Conservation (phyloP, 176 grass and related monocot species). For the Chloris gayana region DNA sequence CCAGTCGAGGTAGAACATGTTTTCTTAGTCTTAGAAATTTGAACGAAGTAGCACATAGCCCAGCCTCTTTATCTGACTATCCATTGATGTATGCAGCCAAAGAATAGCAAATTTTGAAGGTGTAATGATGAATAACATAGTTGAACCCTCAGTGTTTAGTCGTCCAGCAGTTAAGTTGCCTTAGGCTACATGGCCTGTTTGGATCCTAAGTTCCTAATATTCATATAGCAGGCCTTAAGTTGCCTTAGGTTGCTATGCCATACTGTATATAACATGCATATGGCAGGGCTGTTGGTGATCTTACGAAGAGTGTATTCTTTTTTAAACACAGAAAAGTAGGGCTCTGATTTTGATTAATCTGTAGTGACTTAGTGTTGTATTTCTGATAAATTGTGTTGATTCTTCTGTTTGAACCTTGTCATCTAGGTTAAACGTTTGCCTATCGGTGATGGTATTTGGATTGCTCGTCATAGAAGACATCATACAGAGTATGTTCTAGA, state of each 20-base stretch:
- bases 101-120: not conserved
- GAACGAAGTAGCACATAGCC: not conserved
- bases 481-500: conserved; percentile 88
- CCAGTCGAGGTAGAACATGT: not conserved
- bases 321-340: not conserved
- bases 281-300: too few species aligned
- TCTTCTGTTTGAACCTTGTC: conserved; percentile 36
- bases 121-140: not conserved
- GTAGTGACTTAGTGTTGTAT: conserved; percentile 24
- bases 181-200: not conserved
- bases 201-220: not conserved
- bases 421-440: conserved; percentile 71
- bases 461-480: conserved; percentile 59
- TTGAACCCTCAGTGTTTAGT: not conserved
- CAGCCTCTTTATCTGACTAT: not conserved
- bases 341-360: not conserved
- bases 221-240: too few species aligned
- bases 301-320: too few species aligned
- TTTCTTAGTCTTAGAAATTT: not conserved
- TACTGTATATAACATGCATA: too few species aligned
- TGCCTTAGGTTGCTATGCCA: too few species aligned
- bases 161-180: not conserved
- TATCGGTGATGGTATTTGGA: conserved; percentile 89
- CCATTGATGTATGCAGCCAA: not conserved
- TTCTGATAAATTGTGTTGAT: conserved; percentile 28